Conservation (phyloP, 1,139 yeast species). For the Suhomyces taliae region DNA sequence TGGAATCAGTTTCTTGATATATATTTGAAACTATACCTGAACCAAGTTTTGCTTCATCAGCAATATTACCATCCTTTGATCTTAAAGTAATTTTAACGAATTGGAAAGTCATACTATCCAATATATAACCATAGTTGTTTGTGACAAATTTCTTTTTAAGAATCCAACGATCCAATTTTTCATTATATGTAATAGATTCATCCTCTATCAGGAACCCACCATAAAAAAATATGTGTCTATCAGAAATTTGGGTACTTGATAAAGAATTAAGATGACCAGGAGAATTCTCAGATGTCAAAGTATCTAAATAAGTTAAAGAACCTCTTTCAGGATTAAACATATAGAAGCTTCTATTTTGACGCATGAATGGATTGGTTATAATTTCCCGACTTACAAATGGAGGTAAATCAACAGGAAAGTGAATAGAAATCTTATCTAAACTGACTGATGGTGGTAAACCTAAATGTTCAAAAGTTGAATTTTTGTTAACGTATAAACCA, state of each 20-base stretch:
- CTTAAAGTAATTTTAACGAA: slow-evolving; percentile 34
- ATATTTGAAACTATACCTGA: slow-evolving; percentile 19
- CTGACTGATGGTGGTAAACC: slow-evolving; percentile 39
- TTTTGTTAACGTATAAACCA: slow-evolving; percentile 28
- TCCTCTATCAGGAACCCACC: slow-evolving; percentile 41
- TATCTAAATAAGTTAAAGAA: slow-evolving; percentile 34
- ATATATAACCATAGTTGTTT: slow-evolving; percentile 39
- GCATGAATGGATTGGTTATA: slow-evolving; percentile 36
- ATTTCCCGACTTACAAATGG: slow-evolving; percentile 40
- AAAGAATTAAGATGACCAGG: slow-evolving; percentile 35
- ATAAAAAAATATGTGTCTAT: slow-evolving; percentile 39
- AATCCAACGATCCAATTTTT: slow-evolving; percentile 36
- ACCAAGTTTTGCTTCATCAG: slow-evolving; percentile 15
- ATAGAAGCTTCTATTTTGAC: slow-evolving; percentile 28
- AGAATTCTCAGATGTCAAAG: slow-evolving; percentile 18
- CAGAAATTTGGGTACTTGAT: slow-evolving; percentile 32
- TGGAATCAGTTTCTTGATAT: slow-evolving; percentile 12
- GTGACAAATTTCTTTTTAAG: slow-evolving; percentile 32
- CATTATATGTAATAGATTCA: slow-evolving; percentile 23
- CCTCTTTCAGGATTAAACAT: slow-evolving; percentile 35
- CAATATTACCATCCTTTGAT: slow-evolving; percentile 11
- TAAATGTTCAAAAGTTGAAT: slow-evolving; percentile 24
- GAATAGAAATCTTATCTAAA: slow-evolving; percentile 34
- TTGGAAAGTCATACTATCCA: slow-evolving; percentile 33
- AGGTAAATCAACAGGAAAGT: slow-evolving; percentile 42